Evolutionary conservation across 2,329 filamentous ascomycete genomes (phyloP).

Genomic region (Colletotrichum melonis): DNA sequence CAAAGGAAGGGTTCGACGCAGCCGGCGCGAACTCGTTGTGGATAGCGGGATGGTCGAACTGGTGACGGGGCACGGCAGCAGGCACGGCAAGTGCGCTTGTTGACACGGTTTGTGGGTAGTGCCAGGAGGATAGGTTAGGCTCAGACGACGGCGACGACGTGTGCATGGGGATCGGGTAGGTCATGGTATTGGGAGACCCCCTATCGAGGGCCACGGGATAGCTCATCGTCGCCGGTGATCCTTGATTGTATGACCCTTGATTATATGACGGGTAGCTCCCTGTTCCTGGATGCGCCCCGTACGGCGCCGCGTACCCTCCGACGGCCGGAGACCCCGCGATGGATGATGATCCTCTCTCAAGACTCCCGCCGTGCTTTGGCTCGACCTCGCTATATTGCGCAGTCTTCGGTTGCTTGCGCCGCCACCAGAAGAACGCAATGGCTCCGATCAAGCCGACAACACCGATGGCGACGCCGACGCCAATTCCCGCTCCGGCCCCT

Average conservation of each 20-base stretch:
- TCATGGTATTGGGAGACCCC: not conserved
- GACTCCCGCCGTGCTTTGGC: constrained; percentile 14
- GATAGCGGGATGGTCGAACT: constrained; percentile 26
- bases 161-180: not conserved
- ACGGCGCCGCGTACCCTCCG: constrained; percentile 14
- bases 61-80: constrained; percentile 14
- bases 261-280: not conserved
- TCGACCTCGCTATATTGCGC: constrained; percentile 30
- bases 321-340: constrained; percentile 7
- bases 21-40: constrained; percentile 25
- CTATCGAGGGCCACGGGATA: not conserved
- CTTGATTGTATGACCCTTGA: not conserved
- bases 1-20: constrained; percentile 1
- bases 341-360: constrained; percentile 13
- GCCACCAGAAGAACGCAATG: constrained; percentile 43
- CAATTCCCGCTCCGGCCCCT: constrained; percentile 46
- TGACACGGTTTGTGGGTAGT: not conserved
- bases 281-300: constrained; percentile 1
- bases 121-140: constrained; percentile 1
- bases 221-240: not conserved
- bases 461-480: constrained; percentile 42
- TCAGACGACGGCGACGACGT: not conserved
- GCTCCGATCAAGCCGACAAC: constrained; percentile 40
- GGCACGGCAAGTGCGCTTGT: not conserved
- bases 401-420: constrained; percentile 33